Evolutionary conservation across 2,329 filamentous ascomycete species (phyloP).

Genomic region (Blastomyces gilchristii): DNA sequence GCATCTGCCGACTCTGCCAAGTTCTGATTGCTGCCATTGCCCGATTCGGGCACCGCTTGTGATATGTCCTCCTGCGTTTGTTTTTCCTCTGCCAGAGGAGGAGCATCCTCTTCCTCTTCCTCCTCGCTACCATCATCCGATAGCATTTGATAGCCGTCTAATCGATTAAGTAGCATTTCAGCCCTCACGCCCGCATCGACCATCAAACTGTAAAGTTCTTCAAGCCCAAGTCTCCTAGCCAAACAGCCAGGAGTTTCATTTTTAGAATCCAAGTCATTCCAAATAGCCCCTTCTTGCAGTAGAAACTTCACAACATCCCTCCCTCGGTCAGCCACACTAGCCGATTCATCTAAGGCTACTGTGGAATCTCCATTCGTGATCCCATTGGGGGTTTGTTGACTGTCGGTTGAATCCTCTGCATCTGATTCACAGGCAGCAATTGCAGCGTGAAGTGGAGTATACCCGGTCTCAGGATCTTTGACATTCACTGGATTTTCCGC

Average conservation of each 20-base stretch:
- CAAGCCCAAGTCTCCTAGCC: constrained; percentile 58
- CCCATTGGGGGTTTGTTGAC: constrained; percentile 17
- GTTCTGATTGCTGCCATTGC: constrained; percentile 16
- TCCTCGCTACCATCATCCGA: constrained; percentile 37
- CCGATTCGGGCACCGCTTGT: constrained; percentile 18
- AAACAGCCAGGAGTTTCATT: constrained; percentile 88
- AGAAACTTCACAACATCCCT: constrained; percentile 62
- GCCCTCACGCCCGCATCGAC: constrained; percentile 85
- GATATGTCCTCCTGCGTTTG: constrained; percentile 23
- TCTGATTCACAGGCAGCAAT: constrained; percentile 59
- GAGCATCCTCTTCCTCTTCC: constrained; percentile 27
- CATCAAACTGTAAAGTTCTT: constrained; percentile 65
- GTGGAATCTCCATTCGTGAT: constrained; percentile 18
- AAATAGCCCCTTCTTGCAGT: constrained; percentile 82
- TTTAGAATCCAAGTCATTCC: constrained; percentile 84
- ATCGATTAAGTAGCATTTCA: constrained; percentile 70
- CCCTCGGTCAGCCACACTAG: constrained; percentile 46
- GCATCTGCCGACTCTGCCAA: constrained; percentile 18
- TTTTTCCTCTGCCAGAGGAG: constrained; percentile 23
- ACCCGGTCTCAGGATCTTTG: constrained; percentile 75
- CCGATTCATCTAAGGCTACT: constrained; percentile 21
- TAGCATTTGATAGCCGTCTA: constrained; percentile 72
- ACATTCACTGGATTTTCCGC: constrained; percentile 54
- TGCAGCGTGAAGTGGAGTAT: constrained; percentile 79
- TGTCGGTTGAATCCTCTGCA: constrained; percentile 16